phyloP scores from a whole-genome alignment of 805 yeast genomes.

The Candida xyloterini region DNA sequence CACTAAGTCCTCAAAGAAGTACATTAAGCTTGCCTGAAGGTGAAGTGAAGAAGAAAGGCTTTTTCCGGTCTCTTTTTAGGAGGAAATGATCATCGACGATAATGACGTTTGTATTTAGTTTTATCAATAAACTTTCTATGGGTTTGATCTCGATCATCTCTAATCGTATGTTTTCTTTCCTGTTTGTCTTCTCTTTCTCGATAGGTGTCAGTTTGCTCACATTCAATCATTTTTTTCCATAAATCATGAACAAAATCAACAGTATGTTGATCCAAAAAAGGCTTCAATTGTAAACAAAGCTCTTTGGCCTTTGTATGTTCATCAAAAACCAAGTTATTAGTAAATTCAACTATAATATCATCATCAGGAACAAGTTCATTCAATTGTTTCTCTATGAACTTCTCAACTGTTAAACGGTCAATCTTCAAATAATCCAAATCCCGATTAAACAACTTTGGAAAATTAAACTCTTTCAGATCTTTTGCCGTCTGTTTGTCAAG shows the following conservation, averaged over 20 bases:
- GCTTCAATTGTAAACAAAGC: constrained; percentile 41
- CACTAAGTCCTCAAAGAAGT: constrained; percentile 3
- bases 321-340: constrained; percentile 40
- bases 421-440: constrained; percentile 39
- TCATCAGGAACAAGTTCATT: constrained; percentile 45
- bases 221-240: constrained; percentile 36
- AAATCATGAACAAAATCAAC: constrained; percentile 38
- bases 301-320: constrained; percentile 39
- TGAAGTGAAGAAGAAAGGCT: constrained; percentile 15
- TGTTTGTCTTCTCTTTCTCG: not conserved
- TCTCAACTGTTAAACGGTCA: constrained; percentile 36
- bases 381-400: constrained; percentile 39
- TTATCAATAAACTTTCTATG: not conserved
- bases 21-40: not conserved
- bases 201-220: constrained; percentile 2
- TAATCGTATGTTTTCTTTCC: not conserved
- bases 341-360: constrained; percentile 45
- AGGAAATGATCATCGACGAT: constrained; percentile 6
- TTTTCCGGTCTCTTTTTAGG: constrained; percentile 22
- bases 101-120: not conserved
- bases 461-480: constrained; percentile 24
- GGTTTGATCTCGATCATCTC: not conserved
- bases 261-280: constrained; percentile 43
- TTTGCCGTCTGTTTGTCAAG: constrained; percentile 11
- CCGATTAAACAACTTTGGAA: constrained; percentile 36